These are phyloP conservation scores for Calonectria pseudoreteaudii DNA, from an alignment of 2,329 filamentous ascomycete genomes.

Conservation along the genomic window DNA sequence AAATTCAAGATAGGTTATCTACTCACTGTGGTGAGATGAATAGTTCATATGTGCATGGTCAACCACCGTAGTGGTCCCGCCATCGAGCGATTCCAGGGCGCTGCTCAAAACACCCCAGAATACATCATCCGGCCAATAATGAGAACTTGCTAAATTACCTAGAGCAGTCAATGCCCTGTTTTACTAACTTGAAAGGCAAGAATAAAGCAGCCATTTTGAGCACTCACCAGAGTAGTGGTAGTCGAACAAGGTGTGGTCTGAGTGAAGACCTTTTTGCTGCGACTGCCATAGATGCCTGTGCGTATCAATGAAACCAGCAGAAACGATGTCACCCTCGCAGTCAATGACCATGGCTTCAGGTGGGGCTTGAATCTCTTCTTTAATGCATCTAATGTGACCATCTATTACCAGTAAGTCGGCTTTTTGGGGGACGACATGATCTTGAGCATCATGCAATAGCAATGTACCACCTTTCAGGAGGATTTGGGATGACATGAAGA, in stretches of 20 bases:
- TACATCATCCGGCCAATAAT: not conserved
- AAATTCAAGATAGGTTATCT: not conserved
- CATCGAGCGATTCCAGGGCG: not conserved
- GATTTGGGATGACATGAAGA: not conserved
- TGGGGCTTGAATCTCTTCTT: not conserved
- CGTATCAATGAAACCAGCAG: not conserved
- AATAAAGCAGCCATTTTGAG: too few relatives aligned
- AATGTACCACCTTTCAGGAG: not conserved
- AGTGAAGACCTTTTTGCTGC: not conserved
- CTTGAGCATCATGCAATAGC: not conserved
- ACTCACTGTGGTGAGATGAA: not conserved
- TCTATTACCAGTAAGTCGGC: not conserved
- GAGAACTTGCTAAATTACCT: not conserved
- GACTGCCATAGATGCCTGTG: not conserved
- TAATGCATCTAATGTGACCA: not conserved
- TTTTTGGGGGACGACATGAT: not conserved
- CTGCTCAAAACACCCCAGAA: not conserved
- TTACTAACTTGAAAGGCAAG: not conserved
- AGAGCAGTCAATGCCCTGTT: not conserved
- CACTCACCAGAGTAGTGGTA: not conserved
- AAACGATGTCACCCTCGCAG: not conserved
- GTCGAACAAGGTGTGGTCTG: not conserved
- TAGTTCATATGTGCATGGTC: conserved; percentile 7
- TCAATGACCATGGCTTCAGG: not conserved
- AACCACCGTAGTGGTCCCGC: not conserved